phyloP scores from a whole-genome alignment of 148 eudicot genomes.

The Salicornia ramosissima region DNA sequence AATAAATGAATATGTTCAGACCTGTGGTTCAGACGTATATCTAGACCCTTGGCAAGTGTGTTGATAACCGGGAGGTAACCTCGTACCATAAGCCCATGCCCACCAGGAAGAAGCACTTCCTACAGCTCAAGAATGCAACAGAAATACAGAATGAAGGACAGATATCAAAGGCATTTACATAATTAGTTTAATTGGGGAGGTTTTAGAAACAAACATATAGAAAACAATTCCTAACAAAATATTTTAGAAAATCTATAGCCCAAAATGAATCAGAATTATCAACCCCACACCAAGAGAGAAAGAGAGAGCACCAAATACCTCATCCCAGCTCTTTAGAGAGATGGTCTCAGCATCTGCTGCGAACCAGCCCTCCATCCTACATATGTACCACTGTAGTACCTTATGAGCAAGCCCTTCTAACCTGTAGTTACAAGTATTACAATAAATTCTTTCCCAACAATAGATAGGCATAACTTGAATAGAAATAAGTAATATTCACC shows the following conservation, averaged over 20 bases:
- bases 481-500: slow-evolving; percentile 30
- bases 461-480: not conserved
- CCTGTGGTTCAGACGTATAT: slow-evolving; percentile 75
- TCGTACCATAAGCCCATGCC: slow-evolving; percentile 98
- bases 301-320: slow-evolving; percentile 40
- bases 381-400: slow-evolving; percentile 98
- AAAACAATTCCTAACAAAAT: not conserved
- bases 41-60: slow-evolving; percentile 91
- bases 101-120: slow-evolving; percentile 98
- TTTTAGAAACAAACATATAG: not conserved
- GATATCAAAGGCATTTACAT: not conserved
- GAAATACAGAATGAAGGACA: slow-evolving; percentile 9
- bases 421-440: slow-evolving; percentile 38
- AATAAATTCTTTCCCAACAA: not conserved
- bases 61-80: slow-evolving; percentile 92
- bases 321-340: slow-evolving; percentile 85
- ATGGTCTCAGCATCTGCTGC: slow-evolving; percentile 98
- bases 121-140: slow-evolving; percentile 24
- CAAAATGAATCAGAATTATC: not conserved
- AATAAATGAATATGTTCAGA: slow-evolving; percentile 9
- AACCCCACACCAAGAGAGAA: not conserved
- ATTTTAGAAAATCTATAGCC: slow-evolving; percentile 1
- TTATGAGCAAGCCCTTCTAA: slow-evolving; percentile 86
- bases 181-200: not conserved
- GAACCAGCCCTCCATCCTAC: slow-evolving; percentile 99